A percentile compares a stretch with the other conserved stretches of the same genome.
Evolutionary conservation across 768 basidiomycete genomes (phyloP).

Genomic region (Serendipita vermifera): DNA sequence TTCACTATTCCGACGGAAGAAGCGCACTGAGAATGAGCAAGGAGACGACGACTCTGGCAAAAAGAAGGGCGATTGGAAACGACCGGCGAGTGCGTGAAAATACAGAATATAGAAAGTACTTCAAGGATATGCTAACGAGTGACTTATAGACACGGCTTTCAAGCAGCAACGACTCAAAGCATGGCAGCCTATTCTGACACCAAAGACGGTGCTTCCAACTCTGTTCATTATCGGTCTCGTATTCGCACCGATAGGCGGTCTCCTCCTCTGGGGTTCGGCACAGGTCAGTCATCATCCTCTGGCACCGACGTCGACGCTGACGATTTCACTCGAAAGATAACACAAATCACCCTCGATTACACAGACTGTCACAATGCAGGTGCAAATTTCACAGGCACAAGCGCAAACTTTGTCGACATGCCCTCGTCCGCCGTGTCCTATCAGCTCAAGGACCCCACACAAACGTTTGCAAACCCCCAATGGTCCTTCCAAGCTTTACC

Average conservation of each 20-base stretch:
- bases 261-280: constrained; percentile 83
- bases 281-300: constrained; percentile 29
- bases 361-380: constrained; percentile 69
- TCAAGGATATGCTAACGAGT: constrained; percentile 14
- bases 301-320: constrained; percentile 1
- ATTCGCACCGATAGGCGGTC: constrained; percentile 91
- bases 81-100: constrained; percentile 60
- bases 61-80: constrained; percentile 74
- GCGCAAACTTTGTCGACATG: background rate
- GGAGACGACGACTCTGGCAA: constrained; percentile 35
- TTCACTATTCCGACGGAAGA: constrained; percentile 4
- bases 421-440: constrained; percentile 33
- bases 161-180: constrained; percentile 99
- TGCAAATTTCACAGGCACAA: constrained; percentile 26
- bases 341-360: constrained; percentile 91
- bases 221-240: constrained; percentile 89
- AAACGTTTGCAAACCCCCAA: constrained; percentile 39
- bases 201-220: constrained; percentile 93
- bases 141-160: constrained; percentile 78
- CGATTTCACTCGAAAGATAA: constrained; percentile 40
- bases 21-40: background rate
- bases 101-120: constrained; percentile 5
- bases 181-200: constrained; percentile 98
- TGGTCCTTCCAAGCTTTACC: constrained; percentile 63
- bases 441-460: constrained; percentile 42